Evolutionary conservation across 208 protist genomes (phyloP), one percentile per base, ranked within the genome.

Genomic region (Herpetomonas samuelpessoai): DNA sequence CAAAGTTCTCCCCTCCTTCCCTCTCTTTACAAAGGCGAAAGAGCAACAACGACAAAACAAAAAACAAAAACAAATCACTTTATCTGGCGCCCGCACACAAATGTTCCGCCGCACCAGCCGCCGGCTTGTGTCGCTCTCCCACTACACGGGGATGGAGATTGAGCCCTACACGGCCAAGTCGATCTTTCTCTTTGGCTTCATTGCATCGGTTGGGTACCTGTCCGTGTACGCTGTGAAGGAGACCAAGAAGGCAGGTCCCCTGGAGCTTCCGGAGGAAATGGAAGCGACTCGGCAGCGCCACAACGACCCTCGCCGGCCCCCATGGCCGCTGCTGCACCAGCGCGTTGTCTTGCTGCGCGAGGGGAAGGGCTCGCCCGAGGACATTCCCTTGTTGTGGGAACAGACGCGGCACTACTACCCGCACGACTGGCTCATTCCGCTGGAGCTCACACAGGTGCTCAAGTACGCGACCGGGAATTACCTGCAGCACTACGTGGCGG

Each of bases 301-400:
- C 67, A 86, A 77, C 41, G 88, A 94, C 54, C 87, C 87, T 6
- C 78, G 81, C 41, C 83, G 87, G 12, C 83, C 83, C 18, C 87
- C 87, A 45, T 93, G 87, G 84, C 87, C 87, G 27, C 76, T 93
- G 55, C 79, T 93, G 52, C 87, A 93, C 56, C 83, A 93, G 62
- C 78, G 81, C 7, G 74, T 81, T 29, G 83, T 91, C 62, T 62
- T 91, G 59, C 57, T 93, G 65, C 87, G 87, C 3, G 87, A 93
- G 65, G 83, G 83, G 22, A 91, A 89, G 56, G 60, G 59, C 9
- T 28, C 81, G 2, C 81, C 78, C 10, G 87, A 93, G 59, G 87
- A 93, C 55, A 59, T 93, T n/a, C 62, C 71, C 21, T 67, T 91
- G 9, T 51, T 93, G 62, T 93, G 87, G 87, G 83, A 91, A 61